phyloP scores from a whole-genome alignment of 345 rosid genomes.

The Limnanthes douglasii region DNA sequence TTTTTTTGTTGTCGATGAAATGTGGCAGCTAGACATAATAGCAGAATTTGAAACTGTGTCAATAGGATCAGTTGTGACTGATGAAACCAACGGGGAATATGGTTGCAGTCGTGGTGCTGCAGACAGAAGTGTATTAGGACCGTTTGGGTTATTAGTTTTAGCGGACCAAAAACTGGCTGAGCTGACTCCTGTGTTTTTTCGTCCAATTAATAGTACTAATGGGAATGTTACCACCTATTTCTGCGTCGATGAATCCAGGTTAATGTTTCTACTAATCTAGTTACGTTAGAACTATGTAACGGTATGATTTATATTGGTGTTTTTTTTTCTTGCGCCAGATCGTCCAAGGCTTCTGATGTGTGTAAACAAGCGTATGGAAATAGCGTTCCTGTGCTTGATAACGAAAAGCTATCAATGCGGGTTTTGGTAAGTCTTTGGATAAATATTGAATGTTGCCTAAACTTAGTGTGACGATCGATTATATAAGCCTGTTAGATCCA shows the following conservation, averaged over 20 bases:
- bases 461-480: not conserved
- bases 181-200: conserved; percentile 65
- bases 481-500: not conserved
- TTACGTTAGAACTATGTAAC: not conserved
- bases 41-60: conserved; percentile 47
- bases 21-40: conserved; percentile 45
- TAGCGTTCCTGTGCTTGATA: conserved; percentile 50
- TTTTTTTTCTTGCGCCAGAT: conserved; percentile 19
- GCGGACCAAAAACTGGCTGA: conserved; percentile 61
- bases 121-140: conserved; percentile 49
- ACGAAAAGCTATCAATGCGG: conserved; percentile 57
- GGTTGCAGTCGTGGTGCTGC: conserved; percentile 35
- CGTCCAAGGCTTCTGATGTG: conserved; percentile 55
- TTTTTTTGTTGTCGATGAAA: conserved; percentile 3
- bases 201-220: conserved; percentile 20
- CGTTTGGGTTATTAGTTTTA: conserved; percentile 57
- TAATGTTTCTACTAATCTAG: not conserved
- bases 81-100: conserved; percentile 10
- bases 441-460: no score
- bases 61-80: conserved; percentile 11
- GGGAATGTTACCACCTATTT: conserved; percentile 30
- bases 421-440: conserved; percentile 60
- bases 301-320: not conserved
- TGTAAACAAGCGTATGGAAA: conserved; percentile 36
- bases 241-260: conserved; percentile 79